These are phyloP conservation scores for Gonapodya prolifera DNA, from an alignment of 192 early-diverging fungal species.

Conservation along the genomic window DNA sequence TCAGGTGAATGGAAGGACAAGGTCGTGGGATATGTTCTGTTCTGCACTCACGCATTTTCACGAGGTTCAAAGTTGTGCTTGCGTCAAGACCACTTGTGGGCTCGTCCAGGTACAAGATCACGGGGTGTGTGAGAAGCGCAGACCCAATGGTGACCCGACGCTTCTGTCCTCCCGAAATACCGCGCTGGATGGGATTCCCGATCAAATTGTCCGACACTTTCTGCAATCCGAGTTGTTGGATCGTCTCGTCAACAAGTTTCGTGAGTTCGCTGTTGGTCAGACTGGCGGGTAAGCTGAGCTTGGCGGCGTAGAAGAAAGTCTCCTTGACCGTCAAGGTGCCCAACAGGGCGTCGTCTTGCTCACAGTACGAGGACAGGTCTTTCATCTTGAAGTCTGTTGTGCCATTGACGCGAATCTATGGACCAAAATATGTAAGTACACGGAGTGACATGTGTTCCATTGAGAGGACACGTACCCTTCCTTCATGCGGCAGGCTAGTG, in stretches of 20 bases:
- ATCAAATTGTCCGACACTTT: constrained; percentile 41
- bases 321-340: constrained; percentile 56
- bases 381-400: constrained; percentile 15
- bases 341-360: constrained; percentile 20
- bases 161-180: constrained; percentile 28
- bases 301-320: constrained; percentile 61
- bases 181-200: constrained; percentile 44
- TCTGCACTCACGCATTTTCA: constrained; percentile 40
- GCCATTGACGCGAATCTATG: constrained; percentile 12
- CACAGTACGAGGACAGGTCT: constrained; percentile 13
- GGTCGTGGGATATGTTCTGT: background rate
- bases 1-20: too few relatives aligned
- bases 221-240: constrained; percentile 49
- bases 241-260: constrained; percentile 50
- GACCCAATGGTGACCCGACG: constrained; percentile 39
- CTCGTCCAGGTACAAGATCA: constrained; percentile 35
- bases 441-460: too few relatives aligned
- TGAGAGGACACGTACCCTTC: background rate
- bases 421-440: too few relatives aligned
- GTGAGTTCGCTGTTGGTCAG: constrained; percentile 32
- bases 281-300: constrained; percentile 49
- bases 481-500: background rate
- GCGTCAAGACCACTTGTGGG: constrained; percentile 56
- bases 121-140: constrained; percentile 37
- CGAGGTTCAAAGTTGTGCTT: constrained; percentile 47